Evolutionary conservation across 1,284 basidiomycete genomes (phyloP), one percentile per base, ranked within the genome.

Genomic region (Tetrapyrgos nigripes): DNA sequence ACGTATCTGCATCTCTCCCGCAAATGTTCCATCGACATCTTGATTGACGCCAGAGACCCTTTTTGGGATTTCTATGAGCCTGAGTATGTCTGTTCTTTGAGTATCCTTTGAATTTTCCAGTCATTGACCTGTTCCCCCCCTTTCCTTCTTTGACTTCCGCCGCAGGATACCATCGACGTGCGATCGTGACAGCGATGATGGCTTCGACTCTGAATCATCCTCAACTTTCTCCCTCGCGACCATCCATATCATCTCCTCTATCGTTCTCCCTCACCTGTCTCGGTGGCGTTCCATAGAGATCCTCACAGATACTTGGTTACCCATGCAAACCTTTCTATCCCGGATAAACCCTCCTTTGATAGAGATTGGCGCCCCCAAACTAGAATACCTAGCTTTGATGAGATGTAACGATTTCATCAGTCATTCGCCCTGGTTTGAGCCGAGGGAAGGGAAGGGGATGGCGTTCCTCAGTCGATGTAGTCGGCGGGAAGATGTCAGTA

Each of bases 351-450:
- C 69, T 2, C 44, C 56, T 13, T 67, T 81, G 53, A 64, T 66
- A 21, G 61, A 63, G 0, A 50, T 58, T 28, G 77, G 77, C 19
- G 80, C 80, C 21, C 79, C 83, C 6, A 62, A 68, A n/a, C 76
- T 85, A 47, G 78, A 83, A 69, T 78, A 73, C 14, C 68, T 87
- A 40, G 76, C 77, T 24, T 71, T 87, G 19, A 83, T 84, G 78
- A 80, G 81, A 31, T 86, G 82, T 69, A 85, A 85, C 63, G 80
- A 83, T 56, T 84, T 79, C 64, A 74, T 77, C 55, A 77, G 79
- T 62, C 80, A 80, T 65, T 72, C 71, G 13, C 71, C 71, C 23
- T 66, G 69, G 40, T 85, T 85, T 66, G 72, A 73, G 60, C 80
- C 83, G 3, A 50, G 57, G n/a, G 62, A 70, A 4, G 68, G 79